Evolutionary conservation across 495 filamentous ascomycete genomes (phyloP), one percentile per base, ranked within the genome.

Genomic region (Penicillium maclennaniae): DNA sequence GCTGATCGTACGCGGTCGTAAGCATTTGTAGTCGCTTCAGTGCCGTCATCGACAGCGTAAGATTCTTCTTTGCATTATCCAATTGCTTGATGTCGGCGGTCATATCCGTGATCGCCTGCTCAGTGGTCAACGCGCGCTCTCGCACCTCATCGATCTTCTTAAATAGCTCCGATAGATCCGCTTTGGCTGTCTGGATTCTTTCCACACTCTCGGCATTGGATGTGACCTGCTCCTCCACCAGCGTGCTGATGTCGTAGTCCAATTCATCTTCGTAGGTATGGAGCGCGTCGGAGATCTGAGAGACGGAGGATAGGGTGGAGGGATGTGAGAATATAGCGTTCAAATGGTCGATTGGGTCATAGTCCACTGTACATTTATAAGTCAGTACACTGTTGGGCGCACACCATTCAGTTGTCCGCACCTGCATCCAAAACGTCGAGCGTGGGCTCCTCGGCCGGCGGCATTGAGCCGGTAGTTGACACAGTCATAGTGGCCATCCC

Each of bases 61-160:
- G 79, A 71, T 97, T 97, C 67, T 86, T 85, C 76, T 99, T 99
- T 41, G 92, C 96, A 69, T 87, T 87, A 70, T 99, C 93, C 53
- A 99, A 78, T 60, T 92, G 85, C 72, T 99, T 99, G 70, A 99
- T 99, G 65, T 99, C 95, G 49, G 93, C 92, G 43, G 93, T 99
- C 93, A 99, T 99, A 54, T 92, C 89, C 51, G 92, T 96, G 68
- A 99, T 99, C 39, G 91, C 84, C 62, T 90, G 87, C 72, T 99
- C 95, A 10, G 93, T 96, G 77, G 89, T 84, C 59, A 91, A 80
- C 19, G 93, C 93, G 54, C 92, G 82, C 65, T 86, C 87, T 54
- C 95, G 87, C 23, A 99, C 93, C 56, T 82, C 87, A 70, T 97
- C 93, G 67, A 99, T 96, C 74, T 93, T 96, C 63, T 86, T 86